These are phyloP conservation scores for Hamamelis virginiana DNA, from an alignment of 164 flowering plant species.

Conservation along the genomic window DNA sequence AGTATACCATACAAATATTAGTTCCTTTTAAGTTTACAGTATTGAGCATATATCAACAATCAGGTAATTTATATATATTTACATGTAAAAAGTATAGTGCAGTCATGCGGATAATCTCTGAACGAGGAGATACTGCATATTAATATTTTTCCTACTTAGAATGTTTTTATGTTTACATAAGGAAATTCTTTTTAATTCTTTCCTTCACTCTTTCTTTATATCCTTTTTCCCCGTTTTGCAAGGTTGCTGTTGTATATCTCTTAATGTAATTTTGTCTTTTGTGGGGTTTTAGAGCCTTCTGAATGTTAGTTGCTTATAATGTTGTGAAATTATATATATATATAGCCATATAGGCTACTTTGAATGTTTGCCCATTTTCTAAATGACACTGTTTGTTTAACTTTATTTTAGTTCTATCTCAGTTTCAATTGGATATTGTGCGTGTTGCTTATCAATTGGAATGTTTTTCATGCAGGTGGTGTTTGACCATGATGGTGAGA, in stretches of 20 bases:
- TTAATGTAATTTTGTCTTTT: neutral
- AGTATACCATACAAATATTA: too few relatives aligned
- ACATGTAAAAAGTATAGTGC: too few relatives aligned
- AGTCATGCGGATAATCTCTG: neutral
- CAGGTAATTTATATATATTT: too few relatives aligned
- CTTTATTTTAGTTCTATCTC: neutral
- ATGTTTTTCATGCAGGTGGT: slow-evolving; percentile 67
- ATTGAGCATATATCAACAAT: too few relatives aligned
- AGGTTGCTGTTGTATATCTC: neutral
- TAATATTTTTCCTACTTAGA: neutral
- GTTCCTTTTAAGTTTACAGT: too few relatives aligned
- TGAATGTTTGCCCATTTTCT: too few relatives aligned
- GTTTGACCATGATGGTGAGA: slow-evolving; percentile 96
- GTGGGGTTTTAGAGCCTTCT: neutral
- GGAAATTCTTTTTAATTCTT: neutral
- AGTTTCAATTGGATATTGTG: neutral
- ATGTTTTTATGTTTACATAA: neutral
- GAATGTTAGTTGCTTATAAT: too few relatives aligned
- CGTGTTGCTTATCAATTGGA: slow-evolving; percentile 2
- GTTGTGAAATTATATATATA: too few relatives aligned
- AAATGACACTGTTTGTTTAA: neutral
- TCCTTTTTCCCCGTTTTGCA: neutral
- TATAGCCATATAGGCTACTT: too few relatives aligned
- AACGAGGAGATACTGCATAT: neutral
- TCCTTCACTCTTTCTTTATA: neutral